Percentiles rank a stretch among this genome's conserved stretches.
These are phyloP conservation scores for Dunaliella sp. DNA, from an alignment of 139 green algal genomes.

Conservation along the genomic window DNA sequence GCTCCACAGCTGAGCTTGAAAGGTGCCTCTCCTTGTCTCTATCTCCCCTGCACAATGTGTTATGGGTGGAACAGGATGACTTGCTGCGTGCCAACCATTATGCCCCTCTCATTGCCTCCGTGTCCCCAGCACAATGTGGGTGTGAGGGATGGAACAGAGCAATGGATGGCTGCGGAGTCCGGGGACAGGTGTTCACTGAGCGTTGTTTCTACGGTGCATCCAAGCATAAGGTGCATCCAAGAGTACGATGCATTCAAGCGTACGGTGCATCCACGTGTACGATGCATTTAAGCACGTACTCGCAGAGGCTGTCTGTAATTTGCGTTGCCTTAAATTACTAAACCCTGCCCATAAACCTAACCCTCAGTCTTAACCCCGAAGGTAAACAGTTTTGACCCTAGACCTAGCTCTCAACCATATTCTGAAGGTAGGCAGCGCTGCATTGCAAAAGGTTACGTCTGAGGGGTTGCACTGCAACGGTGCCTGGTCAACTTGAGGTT, in stretches of 20 bases:
- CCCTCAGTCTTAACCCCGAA: no score
- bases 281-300: neutral
- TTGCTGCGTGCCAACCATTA: no score
- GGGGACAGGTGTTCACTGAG: neutral
- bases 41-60: neutral
- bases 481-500: no score
- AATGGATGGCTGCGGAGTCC: neutral
- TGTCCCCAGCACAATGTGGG: neutral
- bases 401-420: no score
- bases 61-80: neutral
- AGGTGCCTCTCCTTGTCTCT: neutral
- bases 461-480: no score
- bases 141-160: neutral
- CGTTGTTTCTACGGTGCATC: neutral
- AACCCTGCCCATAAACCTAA: no score
- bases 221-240: neutral
- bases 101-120: neutral
- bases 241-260: neutral
- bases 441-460: no score
- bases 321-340: no score
- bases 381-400: no score
- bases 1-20: no score
- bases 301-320: neutral
- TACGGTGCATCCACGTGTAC: no score
- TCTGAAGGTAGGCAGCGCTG: no score